Percentiles rank a stretch among this genome's conserved stretches.
phyloP scores from a whole-genome alignment of 495 filamentous ascomycete genomes.

The Margaritispora aquatica region DNA sequence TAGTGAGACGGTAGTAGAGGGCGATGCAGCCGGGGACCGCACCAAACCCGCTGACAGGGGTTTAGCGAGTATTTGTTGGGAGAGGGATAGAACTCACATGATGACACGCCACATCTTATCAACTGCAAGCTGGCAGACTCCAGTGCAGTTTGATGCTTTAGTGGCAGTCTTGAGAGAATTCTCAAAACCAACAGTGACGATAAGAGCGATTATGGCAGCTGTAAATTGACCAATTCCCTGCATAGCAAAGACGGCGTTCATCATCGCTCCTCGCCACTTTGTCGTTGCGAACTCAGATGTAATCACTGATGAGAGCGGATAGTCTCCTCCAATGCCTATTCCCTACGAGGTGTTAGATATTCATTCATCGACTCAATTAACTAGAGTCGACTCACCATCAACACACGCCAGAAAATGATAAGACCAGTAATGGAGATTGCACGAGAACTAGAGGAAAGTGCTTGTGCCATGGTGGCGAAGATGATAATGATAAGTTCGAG shows the following conservation, averaged over 20 bases:
- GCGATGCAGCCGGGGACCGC: slow-evolving; percentile 68
- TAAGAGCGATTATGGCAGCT: slow-evolving; percentile 54
- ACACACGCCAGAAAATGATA: slow-evolving; percentile 82
- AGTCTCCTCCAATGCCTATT: slow-evolving; percentile 80
- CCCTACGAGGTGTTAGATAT: slow-evolving; percentile 37
- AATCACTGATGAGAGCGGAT: slow-evolving; percentile 79
- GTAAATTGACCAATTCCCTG: slow-evolving; percentile 72
- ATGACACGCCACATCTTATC: slow-evolving; percentile 81
- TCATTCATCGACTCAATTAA: background rate
- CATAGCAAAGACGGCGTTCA: slow-evolving; percentile 79
- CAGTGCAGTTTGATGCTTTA: slow-evolving; percentile 47
- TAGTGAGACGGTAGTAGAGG: slow-evolving; percentile 73
- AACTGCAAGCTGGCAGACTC: slow-evolving; percentile 59
- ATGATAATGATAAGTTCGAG: slow-evolving; percentile 85
- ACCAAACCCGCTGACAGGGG: no score
- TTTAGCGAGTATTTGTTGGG: no score
- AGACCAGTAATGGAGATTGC: slow-evolving; percentile 67
- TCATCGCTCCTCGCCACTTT: slow-evolving; percentile 73
- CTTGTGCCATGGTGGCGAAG: slow-evolving; percentile 71
- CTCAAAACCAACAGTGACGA: slow-evolving; percentile 67
- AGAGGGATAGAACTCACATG: no score
- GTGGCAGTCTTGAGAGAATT: slow-evolving; percentile 49
- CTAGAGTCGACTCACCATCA: slow-evolving; percentile 43
- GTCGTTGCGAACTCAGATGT: slow-evolving; percentile 75
- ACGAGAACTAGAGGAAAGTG: slow-evolving; percentile 58